These are phyloP conservation scores for Lasiosphaeria miniovina DNA, from an alignment of 495 filamentous ascomycete genomes.

Conservation along the genomic window DNA sequence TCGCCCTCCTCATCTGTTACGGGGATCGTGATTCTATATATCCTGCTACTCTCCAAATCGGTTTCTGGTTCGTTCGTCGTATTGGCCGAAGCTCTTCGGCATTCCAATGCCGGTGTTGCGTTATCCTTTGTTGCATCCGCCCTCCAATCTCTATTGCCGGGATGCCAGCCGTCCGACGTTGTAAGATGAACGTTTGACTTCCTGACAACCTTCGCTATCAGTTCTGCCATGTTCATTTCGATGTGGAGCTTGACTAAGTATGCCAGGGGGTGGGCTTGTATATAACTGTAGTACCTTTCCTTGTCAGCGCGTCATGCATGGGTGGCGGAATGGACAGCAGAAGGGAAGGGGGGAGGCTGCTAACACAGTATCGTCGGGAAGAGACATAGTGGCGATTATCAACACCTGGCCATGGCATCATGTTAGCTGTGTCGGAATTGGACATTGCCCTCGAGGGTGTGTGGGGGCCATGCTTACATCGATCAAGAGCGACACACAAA, in stretches of 20 bases:
- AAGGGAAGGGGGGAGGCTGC: neutral
- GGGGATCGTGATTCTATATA: neutral
- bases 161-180: no score
- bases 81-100: no score
- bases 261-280: slow-evolving; percentile 51
- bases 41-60: neutral
- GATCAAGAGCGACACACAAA: slow-evolving; percentile 47
- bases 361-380: slow-evolving; percentile 28
- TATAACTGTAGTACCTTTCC: slow-evolving; percentile 33
- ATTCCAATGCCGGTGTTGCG: no score
- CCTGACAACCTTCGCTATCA: slow-evolving; percentile 40
- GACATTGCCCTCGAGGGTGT: neutral
- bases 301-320: neutral
- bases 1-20: slow-evolving; percentile 12
- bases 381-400: slow-evolving; percentile 32
- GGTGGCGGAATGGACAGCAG: neutral
- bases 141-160: no score
- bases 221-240: slow-evolving; percentile 53
- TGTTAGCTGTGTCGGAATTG: neutral
- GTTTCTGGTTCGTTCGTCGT: no score
- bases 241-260: slow-evolving; percentile 52
- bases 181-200: slow-evolving; percentile 1
- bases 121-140: no score
- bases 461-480: slow-evolving; percentile 35
- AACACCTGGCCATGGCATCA: no score